Evolutionary conservation across 225 moss, liverwort and hornwort genomes (phyloP).

Genomic region (Sphagnum tenellum): DNA sequence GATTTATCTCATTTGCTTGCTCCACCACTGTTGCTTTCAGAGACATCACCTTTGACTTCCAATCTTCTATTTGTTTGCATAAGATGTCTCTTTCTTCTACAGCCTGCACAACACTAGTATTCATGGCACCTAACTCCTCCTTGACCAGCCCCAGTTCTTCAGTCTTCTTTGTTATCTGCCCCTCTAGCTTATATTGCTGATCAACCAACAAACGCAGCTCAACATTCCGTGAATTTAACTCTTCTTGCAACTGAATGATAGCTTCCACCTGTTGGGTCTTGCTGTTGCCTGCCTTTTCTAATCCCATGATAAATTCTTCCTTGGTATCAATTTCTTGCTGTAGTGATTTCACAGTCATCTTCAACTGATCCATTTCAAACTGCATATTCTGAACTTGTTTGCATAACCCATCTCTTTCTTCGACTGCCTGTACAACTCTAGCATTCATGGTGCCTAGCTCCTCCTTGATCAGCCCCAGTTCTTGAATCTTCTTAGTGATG

Average conservation of each 20-base stretch:
- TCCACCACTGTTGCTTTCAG: constrained; percentile 19
- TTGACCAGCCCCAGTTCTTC: constrained; percentile 4
- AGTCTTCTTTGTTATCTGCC: constrained; percentile 13
- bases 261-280: too few relatives aligned
- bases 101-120: constrained; percentile 11
- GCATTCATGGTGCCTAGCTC: constrained; percentile 3
- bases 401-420: constrained; percentile 19
- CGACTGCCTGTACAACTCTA: constrained; percentile 10
- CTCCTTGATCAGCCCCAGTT: constrained; percentile 4
- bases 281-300: too few relatives aligned
- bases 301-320: too few relatives aligned
- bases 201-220: too few relatives aligned
- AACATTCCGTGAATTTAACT: too few relatives aligned
- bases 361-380: too few relatives aligned
- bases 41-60: constrained; percentile 22
- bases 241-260: too few relatives aligned
- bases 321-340: too few relatives aligned
- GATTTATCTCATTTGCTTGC: not conserved
- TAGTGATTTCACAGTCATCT: too few relatives aligned
- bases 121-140: constrained; percentile 3
- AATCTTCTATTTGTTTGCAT: constrained; percentile 6
- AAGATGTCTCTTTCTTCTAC: constrained; percentile 15
- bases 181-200: constrained; percentile 19
- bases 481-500: constrained; percentile 10
- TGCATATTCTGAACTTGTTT: too few relatives aligned